A percentile compares a stretch with the other conserved stretches of the same genome.
These are phyloP conservation scores for Fagus crenata DNA, from an alignment of 306 rosid species.

Conservation along the genomic window DNA sequence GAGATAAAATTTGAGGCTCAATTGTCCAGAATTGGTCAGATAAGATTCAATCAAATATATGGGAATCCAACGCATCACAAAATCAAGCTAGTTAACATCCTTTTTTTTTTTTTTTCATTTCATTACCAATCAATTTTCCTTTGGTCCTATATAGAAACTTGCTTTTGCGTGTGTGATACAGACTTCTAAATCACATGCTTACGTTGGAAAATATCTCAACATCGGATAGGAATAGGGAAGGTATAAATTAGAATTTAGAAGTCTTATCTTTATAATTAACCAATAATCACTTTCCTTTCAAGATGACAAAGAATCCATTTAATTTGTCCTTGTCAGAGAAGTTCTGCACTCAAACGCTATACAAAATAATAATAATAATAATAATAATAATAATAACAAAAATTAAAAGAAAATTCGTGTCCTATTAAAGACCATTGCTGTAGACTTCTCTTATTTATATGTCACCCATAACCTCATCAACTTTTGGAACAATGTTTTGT, in stretches of 20 bases:
- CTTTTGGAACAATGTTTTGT: neutral
- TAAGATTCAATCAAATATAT: too few relatives aligned
- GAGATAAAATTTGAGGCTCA: too few relatives aligned
- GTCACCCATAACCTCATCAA: slow-evolving; percentile 2
- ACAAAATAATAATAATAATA: neutral
- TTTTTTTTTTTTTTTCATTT: too few relatives aligned
- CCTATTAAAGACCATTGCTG: neutral
- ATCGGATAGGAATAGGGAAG: neutral
- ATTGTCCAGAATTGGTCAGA: too few relatives aligned
- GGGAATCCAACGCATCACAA: too few relatives aligned
- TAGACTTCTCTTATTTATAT: neutral
- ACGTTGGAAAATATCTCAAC: neutral
- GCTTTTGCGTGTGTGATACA: too few relatives aligned
- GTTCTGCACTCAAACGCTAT: slow-evolving; percentile 31
- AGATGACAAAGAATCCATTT: slow-evolving; percentile 7
- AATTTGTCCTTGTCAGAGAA: neutral
- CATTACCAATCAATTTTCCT: too few relatives aligned
- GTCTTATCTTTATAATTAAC: too few relatives aligned
- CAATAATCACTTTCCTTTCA: slow-evolving; percentile 9
- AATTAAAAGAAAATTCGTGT: neutral
- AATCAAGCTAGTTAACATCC: too few relatives aligned
- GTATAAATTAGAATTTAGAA: too few relatives aligned
- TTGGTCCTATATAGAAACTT: too few relatives aligned
- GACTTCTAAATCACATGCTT: too few relatives aligned
- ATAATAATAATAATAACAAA: neutral